Base-by-base conservation (phyloP, 805 yeast species). In the Kazachstania bromeliacearum region DNA sequence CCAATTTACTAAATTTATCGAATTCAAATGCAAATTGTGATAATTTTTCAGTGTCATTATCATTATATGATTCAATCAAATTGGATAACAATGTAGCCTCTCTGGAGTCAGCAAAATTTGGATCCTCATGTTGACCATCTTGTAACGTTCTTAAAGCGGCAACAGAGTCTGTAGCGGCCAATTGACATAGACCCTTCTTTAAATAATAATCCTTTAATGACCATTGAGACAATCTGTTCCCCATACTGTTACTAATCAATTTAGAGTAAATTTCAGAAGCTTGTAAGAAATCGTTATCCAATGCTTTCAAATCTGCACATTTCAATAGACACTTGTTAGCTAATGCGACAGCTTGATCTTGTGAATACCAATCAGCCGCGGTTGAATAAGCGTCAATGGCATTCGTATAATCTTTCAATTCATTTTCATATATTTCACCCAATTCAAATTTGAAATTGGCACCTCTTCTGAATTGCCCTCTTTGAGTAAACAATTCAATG, bases 381-480 rank as follows among this genome's bases (percentile, higher is more conserved):
- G 80, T 83, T 54, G 87, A 94, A 55, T 81, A 89, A 20, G 87
- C 75, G 37, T 68, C 68, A 36, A 80, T 70, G 5, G 98, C 96
- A 46, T 73, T 73, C 17, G 68, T 64, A 22, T 65, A 59, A 51
- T 88, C 89, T 34, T 71, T 71, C 15, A 85, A 63, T 33, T 80
- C 83, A 31, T 72, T 71, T 60, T 89, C 97, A 54, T 83, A 85
- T 31, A 89, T 60, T 46, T 77, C 87, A 8, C 88, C 98, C 52
- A 92, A 68, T 56, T 92, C 98, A 67, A 81, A 75, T 55, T 88
- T 81, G 64, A 82, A 88, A 55, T 85, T 85, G 9, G 98, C 98
- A 17, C 95, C 96, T 58, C 97, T 71, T 57, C 98, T 77, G 63
- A 92, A 92, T 59, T 89, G 96, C 9, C 99, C 99, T 48, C 84